A percentile compares a stretch with the other conserved stretches of the same genome.
Conservation (phyloP, 1,284 basidiomycete species). For the Cystobasidium pallidum region DNA sequence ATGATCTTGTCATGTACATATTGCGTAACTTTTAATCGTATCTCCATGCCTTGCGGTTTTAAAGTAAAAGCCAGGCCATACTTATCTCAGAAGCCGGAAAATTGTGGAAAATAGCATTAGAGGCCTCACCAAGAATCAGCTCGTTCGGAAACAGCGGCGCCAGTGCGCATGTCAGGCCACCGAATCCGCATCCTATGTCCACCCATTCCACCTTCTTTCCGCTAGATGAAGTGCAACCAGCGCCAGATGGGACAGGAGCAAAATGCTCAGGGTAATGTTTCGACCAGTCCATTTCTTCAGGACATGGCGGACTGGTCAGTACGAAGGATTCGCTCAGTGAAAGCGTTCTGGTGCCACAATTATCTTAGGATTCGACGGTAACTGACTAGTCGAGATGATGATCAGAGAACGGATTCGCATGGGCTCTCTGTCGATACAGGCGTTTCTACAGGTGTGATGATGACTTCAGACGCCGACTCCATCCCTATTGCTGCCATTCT, state of each 20-base stretch:
- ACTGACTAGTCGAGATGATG: conserved; percentile 80
- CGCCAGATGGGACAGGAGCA: neutral
- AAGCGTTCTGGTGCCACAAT: neutral
- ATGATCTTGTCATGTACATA: conserved; percentile 94
- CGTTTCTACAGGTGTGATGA: conserved; percentile 70
- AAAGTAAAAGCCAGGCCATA: no score
- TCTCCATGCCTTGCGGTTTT: conserved; percentile 99
- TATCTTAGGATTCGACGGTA: neutral
- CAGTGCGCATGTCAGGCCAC: conserved; percentile 86
- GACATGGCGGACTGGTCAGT: conserved; percentile 67
- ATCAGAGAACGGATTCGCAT: conserved; percentile 98
- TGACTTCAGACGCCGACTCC: neutral
- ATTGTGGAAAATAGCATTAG: no score
- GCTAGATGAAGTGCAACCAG: conserved; percentile 43
- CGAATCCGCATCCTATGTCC: conserved; percentile 97
- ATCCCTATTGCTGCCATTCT: no score
- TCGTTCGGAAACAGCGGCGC: conserved; percentile 89
- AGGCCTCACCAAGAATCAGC: conserved; percentile 90
- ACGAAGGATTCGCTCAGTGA: neutral
- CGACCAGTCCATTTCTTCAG: conserved; percentile 79
- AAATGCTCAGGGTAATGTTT: conserved; percentile 78
- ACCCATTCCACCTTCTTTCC: conserved; percentile 82
- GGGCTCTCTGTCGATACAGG: conserved; percentile 94
- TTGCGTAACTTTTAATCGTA: conserved; percentile 92
- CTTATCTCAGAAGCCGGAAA: no score